These are phyloP conservation scores for Maudiozyma barnettii DNA, from an alignment of 805 yeast genomes.

Conservation along the genomic window DNA sequence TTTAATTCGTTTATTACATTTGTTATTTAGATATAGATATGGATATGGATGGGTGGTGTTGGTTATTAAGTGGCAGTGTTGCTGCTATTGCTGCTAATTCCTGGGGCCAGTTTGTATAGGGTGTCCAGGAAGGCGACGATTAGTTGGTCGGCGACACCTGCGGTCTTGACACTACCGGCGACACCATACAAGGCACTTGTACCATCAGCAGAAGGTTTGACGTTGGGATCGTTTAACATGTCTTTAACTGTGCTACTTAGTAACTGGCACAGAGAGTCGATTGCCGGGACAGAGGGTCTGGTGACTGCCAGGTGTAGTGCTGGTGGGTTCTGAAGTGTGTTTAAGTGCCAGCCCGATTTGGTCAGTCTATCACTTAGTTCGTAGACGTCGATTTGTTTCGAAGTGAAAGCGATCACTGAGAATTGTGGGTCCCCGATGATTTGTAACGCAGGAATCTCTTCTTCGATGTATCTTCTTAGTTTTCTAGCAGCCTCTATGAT, in stretches of 20 bases:
- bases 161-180: constrained; percentile 81
- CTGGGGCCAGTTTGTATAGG: constrained; percentile 46
- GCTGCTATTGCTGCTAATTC: background rate
- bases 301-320: constrained; percentile 91
- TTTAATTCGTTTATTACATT: no score
- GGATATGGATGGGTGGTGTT: background rate
- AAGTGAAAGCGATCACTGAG: constrained; percentile 74
- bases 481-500: constrained; percentile 59
- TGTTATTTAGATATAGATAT: background rate
- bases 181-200: constrained; percentile 92
- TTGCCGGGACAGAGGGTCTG: constrained; percentile 49
- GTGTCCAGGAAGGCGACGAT: constrained; percentile 77
- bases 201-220: constrained; percentile 36
- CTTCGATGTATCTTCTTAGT: constrained; percentile 39
- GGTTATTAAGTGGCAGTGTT: no score
- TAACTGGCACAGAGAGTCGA: constrained; percentile 49
- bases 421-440: constrained; percentile 79
- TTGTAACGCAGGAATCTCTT: constrained; percentile 47
- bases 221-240: constrained; percentile 27
- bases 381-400: constrained; percentile 57
- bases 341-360: constrained; percentile 68
- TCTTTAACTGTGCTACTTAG: constrained; percentile 38
- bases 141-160: constrained; percentile 72
- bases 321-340: constrained; percentile 78
- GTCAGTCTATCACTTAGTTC: constrained; percentile 64